These are phyloP conservation scores for Ogataea glucozyma DNA, from an alignment of 805 yeast species.

Conservation along the genomic window DNA sequence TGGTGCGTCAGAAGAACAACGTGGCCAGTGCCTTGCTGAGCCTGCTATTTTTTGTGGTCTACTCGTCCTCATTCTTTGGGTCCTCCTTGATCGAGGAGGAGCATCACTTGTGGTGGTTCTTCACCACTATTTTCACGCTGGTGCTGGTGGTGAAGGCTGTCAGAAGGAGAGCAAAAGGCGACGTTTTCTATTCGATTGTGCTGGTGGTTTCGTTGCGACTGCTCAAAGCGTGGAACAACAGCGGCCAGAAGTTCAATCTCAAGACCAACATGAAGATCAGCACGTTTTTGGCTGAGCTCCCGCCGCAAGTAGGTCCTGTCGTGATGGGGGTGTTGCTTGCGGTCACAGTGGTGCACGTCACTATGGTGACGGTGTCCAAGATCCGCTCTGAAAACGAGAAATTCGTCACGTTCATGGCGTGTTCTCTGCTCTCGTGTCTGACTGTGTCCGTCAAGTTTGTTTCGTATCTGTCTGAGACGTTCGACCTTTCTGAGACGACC, in stretches of 20 bases:
- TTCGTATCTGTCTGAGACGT: slow-evolving; percentile 30
- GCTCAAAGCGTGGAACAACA: slow-evolving; percentile 80
- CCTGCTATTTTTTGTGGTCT: slow-evolving; percentile 35
- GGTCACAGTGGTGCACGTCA: slow-evolving; percentile 21
- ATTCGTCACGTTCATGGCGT: slow-evolving; percentile 42
- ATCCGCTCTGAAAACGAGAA: slow-evolving; percentile 4
- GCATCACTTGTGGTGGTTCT: slow-evolving; percentile 95
- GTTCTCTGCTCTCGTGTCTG: slow-evolving; percentile 46
- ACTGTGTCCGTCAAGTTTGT: slow-evolving; percentile 28
- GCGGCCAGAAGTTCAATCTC: slow-evolving; percentile 79
- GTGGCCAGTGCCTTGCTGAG: slow-evolving; percentile 23
- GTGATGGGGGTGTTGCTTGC: slow-evolving; percentile 20
- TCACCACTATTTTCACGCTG: slow-evolving; percentile 40
- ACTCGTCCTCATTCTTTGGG: slow-evolving; percentile 68
- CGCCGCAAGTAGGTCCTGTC: slow-evolving; percentile 25
- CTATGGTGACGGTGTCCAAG: slow-evolving; percentile 6
- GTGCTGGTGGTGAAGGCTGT: slow-evolving; percentile 19
- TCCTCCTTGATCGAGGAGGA: slow-evolving; percentile 94
- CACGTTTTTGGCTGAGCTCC: slow-evolving; percentile 37
- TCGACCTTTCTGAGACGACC: slow-evolving; percentile 24
- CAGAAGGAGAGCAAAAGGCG: slow-evolving; percentile 7
- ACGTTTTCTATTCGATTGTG: slow-evolving; percentile 17
- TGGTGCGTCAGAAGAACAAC: slow-evolving; percentile 15
- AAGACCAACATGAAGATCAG: slow-evolving; percentile 51
- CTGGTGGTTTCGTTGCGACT: slow-evolving; percentile 48